Evolutionary conservation across 1,284 basidiomycete species (phyloP).

Genomic region (Fomitopsis betulina): DNA sequence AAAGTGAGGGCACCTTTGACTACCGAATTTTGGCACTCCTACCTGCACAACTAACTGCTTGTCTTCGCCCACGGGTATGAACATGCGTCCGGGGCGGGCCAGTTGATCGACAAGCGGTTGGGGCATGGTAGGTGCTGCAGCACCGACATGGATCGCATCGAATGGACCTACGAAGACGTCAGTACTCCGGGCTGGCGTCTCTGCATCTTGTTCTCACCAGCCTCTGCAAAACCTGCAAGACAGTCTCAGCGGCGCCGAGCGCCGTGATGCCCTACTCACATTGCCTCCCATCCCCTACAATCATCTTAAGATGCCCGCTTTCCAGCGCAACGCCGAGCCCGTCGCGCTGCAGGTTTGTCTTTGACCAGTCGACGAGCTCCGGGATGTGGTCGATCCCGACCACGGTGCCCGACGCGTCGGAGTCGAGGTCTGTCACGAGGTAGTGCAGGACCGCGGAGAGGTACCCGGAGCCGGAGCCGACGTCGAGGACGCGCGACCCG

Average conservation of each 20-base stretch:
- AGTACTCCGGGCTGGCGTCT: neutral
- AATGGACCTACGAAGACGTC: constrained; percentile 57
- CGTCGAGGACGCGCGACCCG: constrained; percentile 74
- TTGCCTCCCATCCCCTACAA: constrained; percentile 79
- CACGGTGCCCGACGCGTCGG: constrained; percentile 49
- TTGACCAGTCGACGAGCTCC: constrained; percentile 70
- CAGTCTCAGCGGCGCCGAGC: neutral
- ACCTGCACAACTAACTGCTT: constrained; percentile 51
- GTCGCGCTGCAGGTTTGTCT: constrained; percentile 66
- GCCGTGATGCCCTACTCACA: constrained; percentile 38
- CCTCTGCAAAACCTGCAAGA: constrained; percentile 1
- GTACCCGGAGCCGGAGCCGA: constrained; percentile 80
- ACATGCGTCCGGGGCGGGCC: constrained; percentile 84
- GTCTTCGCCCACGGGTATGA: constrained; percentile 82
- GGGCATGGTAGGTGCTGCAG: constrained; percentile 81
- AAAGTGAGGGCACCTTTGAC: neutral
- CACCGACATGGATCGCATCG: constrained; percentile 92
- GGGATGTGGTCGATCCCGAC: constrained; percentile 92
- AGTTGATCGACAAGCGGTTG: constrained; percentile 76
- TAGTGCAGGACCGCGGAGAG: constrained; percentile 75
- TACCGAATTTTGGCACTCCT: neutral
- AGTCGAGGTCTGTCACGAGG: constrained; percentile 41
- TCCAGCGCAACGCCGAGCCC: constrained; percentile 55
- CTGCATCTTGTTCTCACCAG: neutral
- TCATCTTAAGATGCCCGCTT: constrained; percentile 51